Evolutionary conservation across 1,139 yeast genomes (phyloP).

Genomic region (Suhomyces taliae): DNA sequence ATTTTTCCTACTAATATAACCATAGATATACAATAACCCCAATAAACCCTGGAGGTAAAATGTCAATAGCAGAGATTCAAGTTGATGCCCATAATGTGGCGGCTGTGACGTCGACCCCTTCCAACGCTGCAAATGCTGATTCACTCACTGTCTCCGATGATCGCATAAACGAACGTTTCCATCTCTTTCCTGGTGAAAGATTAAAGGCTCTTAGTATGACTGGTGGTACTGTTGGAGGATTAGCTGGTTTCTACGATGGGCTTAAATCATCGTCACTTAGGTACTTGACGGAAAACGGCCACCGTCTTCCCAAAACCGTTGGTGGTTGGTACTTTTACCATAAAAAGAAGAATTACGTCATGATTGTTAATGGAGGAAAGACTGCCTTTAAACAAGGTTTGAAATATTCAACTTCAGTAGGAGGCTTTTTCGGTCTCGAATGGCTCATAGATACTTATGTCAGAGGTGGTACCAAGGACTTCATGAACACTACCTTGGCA

Average conservation of each 20-base stretch:
- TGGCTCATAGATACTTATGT: constrained; percentile 52
- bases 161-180: constrained; percentile 39
- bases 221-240: constrained; percentile 56
- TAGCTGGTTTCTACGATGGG: constrained; percentile 65
- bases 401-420: constrained; percentile 49
- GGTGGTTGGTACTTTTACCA: constrained; percentile 93
- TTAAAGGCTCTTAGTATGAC: constrained; percentile 32
- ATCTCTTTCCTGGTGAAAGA: constrained; percentile 39
- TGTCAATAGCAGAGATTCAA: neutral
- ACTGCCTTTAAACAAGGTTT: constrained; percentile 44
- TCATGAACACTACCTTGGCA: constrained; percentile 59
- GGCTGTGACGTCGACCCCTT: neutral
- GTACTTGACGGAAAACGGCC: constrained; percentile 79
- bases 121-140: no score
- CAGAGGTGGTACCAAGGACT: constrained; percentile 56
- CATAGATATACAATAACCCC: no score
- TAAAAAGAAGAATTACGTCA: constrained; percentile 77
- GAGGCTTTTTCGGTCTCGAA: constrained; percentile 60
- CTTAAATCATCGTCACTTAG: constrained; percentile 55
- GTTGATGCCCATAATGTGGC: neutral
- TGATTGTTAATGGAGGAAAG: constrained; percentile 55
- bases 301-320: constrained; percentile 71
- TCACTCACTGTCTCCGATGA: neutral
- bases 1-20: no score
- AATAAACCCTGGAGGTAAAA: no score